Conservation (phyloP, 495 filamentous ascomycete species). For the Neurospora cerealis region DNA sequence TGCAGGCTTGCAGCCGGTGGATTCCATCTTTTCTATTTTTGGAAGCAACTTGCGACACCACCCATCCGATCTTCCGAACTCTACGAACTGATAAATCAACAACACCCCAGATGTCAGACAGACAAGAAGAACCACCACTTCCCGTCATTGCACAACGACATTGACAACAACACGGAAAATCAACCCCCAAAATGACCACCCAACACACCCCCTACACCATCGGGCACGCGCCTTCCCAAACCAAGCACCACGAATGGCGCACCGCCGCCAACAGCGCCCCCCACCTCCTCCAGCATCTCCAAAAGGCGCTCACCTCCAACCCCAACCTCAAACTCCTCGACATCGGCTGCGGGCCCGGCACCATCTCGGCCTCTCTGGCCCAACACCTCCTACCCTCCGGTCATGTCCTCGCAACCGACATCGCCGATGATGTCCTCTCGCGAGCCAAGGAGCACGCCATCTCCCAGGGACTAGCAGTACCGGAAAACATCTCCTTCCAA, state of each 20-base stretch:
- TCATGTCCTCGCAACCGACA: constrained; percentile 32
- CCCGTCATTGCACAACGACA: neutral
- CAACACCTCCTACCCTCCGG: constrained; percentile 20
- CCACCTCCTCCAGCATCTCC: constrained; percentile 25
- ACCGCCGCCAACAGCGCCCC: constrained; percentile 27
- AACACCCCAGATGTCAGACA: neutral
- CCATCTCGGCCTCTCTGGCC: constrained; percentile 29
- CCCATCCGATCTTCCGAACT: neutral
- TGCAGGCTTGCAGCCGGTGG: neutral
- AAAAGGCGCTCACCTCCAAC: constrained; percentile 12
- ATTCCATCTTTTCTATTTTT: neutral
- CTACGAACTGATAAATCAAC: neutral
- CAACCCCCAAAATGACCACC: neutral
- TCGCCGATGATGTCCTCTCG: constrained; percentile 25
- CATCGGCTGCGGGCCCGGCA: constrained; percentile 29
- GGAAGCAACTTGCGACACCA: neutral
- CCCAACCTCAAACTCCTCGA: constrained; percentile 26
- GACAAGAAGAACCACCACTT: neutral
- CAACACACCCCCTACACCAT: neutral
- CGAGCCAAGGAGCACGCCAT: constrained; percentile 22
- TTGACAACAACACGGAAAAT: neutral
- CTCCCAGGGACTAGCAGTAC: constrained; percentile 9
- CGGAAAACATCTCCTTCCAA: constrained; percentile 30
- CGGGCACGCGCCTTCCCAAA: constrained; percentile 13
- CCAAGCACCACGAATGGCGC: constrained; percentile 21